Evolutionary conservation across 345 rosid genomes (phyloP), one percentile per base, ranked within the genome.

Genomic region (Salix suchowensis): DNA sequence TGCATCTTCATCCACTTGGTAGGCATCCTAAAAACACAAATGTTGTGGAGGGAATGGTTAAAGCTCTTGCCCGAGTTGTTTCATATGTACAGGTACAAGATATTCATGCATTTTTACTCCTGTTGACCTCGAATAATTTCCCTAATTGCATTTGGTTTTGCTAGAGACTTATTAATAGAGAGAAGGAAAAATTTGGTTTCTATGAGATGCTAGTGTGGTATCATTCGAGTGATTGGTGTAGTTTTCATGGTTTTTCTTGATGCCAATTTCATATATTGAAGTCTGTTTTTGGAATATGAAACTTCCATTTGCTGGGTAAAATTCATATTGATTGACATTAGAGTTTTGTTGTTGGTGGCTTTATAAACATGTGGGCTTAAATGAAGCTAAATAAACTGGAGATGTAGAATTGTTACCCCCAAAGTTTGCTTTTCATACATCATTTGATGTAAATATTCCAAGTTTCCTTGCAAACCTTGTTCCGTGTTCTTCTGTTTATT

Each of bases 1-100:
- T 82, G 66, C 52, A 60, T 58, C 72, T 70, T 16, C 75, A 40
- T 77, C 34, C 60, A 26, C 65, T 73, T 78, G 85, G 70, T 74
- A 93, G 97, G 98, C 82, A 96, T 78, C 98, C 98, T 34, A 93
- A 89, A 88, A 96, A 91, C 85, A 92, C 98, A 60, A 93, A 96
- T 87, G 94, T 96, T 73, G 99, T 92, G 82, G 99, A 93, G 91
- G 90, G 91, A 80, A 93, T 96, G 93, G 94, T 93, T 83, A 96
- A 93, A 81, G 90, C 99, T 69, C 96, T 96, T 77, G 98, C 98
- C 83, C 94, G 96, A 65, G 97, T 96, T 84, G 98, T 93, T 85
- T 96, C 93, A 13, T 91, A 88, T 84, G 84, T 93, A 73, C 98
- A 96, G 97, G 99, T 95, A 82, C 83, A 86, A 77, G 32, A 75